Base-by-base conservation (phyloP, 495 filamentous ascomycete genomes). In the Aspergillus mulundensis region DNA sequence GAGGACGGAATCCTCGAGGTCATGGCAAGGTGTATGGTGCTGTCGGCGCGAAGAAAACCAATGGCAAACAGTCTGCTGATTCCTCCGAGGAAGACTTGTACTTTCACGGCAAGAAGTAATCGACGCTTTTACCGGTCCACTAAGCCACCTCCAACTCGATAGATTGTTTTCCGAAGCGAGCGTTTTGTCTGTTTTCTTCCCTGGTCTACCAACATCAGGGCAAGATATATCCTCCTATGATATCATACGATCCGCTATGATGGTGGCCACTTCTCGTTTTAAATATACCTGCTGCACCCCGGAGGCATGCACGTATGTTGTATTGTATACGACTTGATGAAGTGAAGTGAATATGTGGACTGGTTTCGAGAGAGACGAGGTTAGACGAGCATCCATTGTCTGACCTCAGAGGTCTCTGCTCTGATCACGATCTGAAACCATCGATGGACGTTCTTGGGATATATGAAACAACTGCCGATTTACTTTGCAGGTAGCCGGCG, bases 61-160 rank as follows among this genome's bases (percentile, higher is more conserved):
- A 60, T 23, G 49, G 49, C 11, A 61, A 63, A 47, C 51, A 40
- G 39, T 61, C 65, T 12, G 30, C 19, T 12, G 61, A 44, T 6
- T 60, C 62, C 28, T 56, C 55, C 21, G 53, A 63, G 16, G 61
- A 64, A 19, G 59, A 64, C 28, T 50, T 60, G 34, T 62, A 61
- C 44, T 61, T 24, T 32, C 28, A 39, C 38, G 36, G 14, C 19
- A 49, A 28, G 50, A 50, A 50, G 14, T 32, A 51, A 44, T 15
- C 21, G 32, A 3, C 41, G 8, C 12, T 2, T 20, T 23, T 12
- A 2, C 3, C 10, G 34, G 23, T 23, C 24, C 14, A 36, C 18
- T 14, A 50, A 23, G 11, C 47, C 16, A 30, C 32, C 30, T 21
- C 21, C 48, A 24, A 19, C 12, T 18, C 40, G 12, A 36, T 36